Evolutionary conservation across 306 rosid species (phyloP).

Genomic region (Quercus engelmannii): DNA sequence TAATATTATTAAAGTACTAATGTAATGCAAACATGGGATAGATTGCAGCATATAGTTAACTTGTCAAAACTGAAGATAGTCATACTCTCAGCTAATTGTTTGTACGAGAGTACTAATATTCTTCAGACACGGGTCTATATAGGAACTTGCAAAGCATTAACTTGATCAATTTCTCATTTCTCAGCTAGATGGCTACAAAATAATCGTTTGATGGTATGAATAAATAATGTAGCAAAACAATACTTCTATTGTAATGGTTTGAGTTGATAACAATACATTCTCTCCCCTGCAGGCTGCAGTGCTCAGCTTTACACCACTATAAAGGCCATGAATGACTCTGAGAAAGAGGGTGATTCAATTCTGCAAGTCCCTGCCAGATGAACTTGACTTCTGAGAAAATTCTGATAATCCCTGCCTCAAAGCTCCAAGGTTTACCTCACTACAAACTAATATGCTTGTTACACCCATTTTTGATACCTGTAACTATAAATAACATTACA

Average conservation of each 20-base stretch:
- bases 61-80: too few relatives aligned
- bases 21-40: too few relatives aligned
- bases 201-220: not conserved
- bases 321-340: not conserved
- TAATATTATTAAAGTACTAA: too few relatives aligned
- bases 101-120: too few relatives aligned
- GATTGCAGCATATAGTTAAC: too few relatives aligned
- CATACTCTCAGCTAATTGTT: too few relatives aligned
- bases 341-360: not conserved
- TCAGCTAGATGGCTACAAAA: not conserved
- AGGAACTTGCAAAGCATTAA: too few relatives aligned
- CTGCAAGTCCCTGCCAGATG: constrained; percentile 6
- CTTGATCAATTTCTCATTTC: too few relatives aligned
- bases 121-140: too few relatives aligned
- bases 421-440: constrained; percentile 23
- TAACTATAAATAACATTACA: not conserved
- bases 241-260: not conserved
- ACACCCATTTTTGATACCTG: constrained; percentile 28
- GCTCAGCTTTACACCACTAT: not conserved
- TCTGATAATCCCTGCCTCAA: constrained; percentile 17
- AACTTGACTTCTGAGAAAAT: constrained; percentile 15
- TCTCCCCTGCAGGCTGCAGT: not conserved
- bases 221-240: not conserved
- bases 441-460: constrained; percentile 24
- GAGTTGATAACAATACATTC: not conserved